Evolutionary conservation across 768 basidiomycete genomes (phyloP).

Genomic region (Amanita subjunquillea): DNA sequence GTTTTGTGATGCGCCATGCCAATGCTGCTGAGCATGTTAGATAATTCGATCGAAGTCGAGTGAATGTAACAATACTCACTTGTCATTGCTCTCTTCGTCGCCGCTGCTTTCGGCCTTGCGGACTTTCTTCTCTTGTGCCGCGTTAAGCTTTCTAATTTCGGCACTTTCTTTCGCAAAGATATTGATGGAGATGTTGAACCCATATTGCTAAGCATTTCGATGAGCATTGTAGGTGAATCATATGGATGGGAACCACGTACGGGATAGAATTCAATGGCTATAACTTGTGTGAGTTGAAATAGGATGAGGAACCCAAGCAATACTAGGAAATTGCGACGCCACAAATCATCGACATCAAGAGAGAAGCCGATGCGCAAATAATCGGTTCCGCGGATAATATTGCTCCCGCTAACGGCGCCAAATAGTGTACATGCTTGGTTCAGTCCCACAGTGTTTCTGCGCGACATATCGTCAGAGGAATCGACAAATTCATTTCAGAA

Average conservation of each 20-base stretch:
- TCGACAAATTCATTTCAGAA: slow-evolving; percentile 10
- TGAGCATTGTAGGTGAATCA: neutral
- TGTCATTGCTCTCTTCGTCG: slow-evolving; percentile 10
- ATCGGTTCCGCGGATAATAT: slow-evolving; percentile 39
- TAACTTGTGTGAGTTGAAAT: slow-evolving; percentile 60
- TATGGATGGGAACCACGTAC: slow-evolving; percentile 22
- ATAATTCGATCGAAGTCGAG: neutral
- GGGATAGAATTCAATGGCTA: slow-evolving; percentile 56
- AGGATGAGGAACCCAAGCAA: slow-evolving; percentile 58
- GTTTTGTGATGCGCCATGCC: slow-evolving; percentile 29
- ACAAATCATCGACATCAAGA: slow-evolving; percentile 40
- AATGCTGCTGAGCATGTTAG: slow-evolving; percentile 6
- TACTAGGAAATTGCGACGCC: slow-evolving; percentile 63
- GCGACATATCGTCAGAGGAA: neutral
- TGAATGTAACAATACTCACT: slow-evolving; percentile 7
- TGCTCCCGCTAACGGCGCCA: slow-evolving; percentile 48
- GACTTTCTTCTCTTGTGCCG: slow-evolving; percentile 39
- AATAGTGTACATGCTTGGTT: slow-evolving; percentile 76
- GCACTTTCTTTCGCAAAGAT: slow-evolving; percentile 52
- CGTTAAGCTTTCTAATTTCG: slow-evolving; percentile 47
- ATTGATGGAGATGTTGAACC: slow-evolving; percentile 34
- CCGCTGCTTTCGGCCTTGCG: slow-evolving; percentile 20
- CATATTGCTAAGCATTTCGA: slow-evolving; percentile 33
- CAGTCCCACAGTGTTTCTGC: slow-evolving; percentile 38
- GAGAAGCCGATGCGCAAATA: slow-evolving; percentile 56